Evolutionary conservation across 768 basidiomycete genomes (phyloP), one percentile per base, ranked within the genome.

Genomic region (Heimioporus sp.): DNA sequence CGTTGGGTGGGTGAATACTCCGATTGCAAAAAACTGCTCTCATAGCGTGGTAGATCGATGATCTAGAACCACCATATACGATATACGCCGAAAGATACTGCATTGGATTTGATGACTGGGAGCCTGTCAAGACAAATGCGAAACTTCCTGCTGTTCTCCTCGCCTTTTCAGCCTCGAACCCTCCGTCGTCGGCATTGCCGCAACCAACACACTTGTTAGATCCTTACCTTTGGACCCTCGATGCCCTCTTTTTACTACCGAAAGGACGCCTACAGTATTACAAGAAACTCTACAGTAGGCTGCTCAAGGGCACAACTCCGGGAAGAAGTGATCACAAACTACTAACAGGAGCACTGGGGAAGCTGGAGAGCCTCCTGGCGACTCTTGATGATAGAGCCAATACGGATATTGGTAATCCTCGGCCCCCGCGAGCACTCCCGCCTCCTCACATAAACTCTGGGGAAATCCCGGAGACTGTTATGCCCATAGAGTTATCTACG

Each of bases 251-350:
- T 73, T 72, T 88, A 12, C 79, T 98, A 10, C 97, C 97, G 0
- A 87, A 85, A 63, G 75, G 76, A 13, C 83, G 97, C 39, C 72
- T 99, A 51, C 85, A 84, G 61, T 98, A 99, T 70, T 98, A 98
- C 75, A 85, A 83, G 64, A 95, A 89, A 66, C 76, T 98, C 1
- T 98, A 98, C 65, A 78, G 81, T 46, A 82, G 88, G 44, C 73
- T 98, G 41, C 73, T 98, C 43, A 92, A 89, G 70, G 90, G 87
- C 62, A 94, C 93, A 2, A 81, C 83, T 24, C 86, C 90, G 5
- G 93, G 94, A 16, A 77, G 86, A 61, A 91, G 86, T 57, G 96
- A 98, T 66, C 87, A 98, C 66, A 80, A 78, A 31, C 72, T 97
- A 20, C 78, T 98, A 19, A 73, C 87, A 7, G 81, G 81, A 6